These are phyloP conservation scores for Hysterium pulicare DNA, from an alignment of 2,329 filamentous ascomycete species.

Conservation along the genomic window DNA sequence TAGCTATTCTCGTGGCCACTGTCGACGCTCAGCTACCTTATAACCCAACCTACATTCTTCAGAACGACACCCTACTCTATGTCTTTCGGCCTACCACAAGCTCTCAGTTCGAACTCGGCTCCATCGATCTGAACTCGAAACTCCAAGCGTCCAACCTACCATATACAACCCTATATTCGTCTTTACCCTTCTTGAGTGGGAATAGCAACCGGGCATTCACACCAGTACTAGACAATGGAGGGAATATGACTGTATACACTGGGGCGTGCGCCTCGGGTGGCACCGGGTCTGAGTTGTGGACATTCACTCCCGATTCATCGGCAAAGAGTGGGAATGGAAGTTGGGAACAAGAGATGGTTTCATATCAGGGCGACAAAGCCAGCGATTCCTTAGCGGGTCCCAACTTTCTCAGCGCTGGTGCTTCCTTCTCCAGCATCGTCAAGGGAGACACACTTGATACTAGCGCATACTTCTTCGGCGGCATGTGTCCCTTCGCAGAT, in stretches of 20 bases:
- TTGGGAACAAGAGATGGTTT: constrained; percentile 50
- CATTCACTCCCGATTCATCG: constrained; percentile 52
- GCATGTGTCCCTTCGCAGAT: constrained; percentile 69
- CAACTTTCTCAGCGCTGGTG: constrained; percentile 57
- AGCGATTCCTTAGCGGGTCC: constrained; percentile 41
- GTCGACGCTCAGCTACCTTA: constrained; percentile 62
- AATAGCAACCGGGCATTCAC: constrained; percentile 58
- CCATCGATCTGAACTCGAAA: constrained; percentile 62
- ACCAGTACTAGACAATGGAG: constrained; percentile 63
- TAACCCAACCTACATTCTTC: constrained; percentile 70
- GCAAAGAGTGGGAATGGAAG: constrained; percentile 49
- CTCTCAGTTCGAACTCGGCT: constrained; percentile 54
- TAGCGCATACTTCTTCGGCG: constrained; percentile 74
- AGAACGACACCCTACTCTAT: constrained; percentile 60
- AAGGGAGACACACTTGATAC: constrained; percentile 53
- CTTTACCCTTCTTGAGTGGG: constrained; percentile 61
- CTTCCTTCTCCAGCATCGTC: constrained; percentile 65
- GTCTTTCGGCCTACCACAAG: constrained; percentile 59
- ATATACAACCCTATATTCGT: constrained; percentile 50
- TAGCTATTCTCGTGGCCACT: constrained; percentile 5
- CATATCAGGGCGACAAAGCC: constrained; percentile 30
- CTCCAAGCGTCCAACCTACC: constrained; percentile 48
- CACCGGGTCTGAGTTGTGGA: constrained; percentile 62
- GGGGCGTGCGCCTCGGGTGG: constrained; percentile 64
- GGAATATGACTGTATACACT: constrained; percentile 68